Evolutionary conservation across 306 rosid species (phyloP), one percentile per base, ranked within the genome.

Genomic region (Prunus mume): DNA sequence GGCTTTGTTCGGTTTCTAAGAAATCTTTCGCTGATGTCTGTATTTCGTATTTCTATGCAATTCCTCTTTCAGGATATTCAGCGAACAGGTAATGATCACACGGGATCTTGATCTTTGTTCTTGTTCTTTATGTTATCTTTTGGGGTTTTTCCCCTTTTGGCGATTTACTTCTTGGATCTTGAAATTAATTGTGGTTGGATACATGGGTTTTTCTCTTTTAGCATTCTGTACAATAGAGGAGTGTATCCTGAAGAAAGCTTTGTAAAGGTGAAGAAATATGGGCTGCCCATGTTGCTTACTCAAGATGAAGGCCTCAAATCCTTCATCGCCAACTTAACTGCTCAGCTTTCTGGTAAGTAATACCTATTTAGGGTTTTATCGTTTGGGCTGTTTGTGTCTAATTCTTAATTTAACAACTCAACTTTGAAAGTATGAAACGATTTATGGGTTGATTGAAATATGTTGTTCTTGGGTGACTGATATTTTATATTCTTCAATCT

Each of bases 231-330:
- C 76, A 93, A 93, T 66, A 91, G 98, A 4, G 98, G 91, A 79
- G 93, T 95, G 64, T 96, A 96, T 86, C 98, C 99, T 19, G 99
- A 96, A 76, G 99, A 96, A 71, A 91, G 97, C 63, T 96, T 92
- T 84, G 92, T 32, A 49, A 96, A 90, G 79, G 93, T 96, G 67
- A 96, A 96, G 91, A 96, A 96, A 80, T 96, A 92, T 78, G 99
- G 99, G 15, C 93, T 92, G 38, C 99, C 99, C 0, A 86, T 92
- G 98, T 78, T 96, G 87, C 98, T 96, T 69, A 92, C 99, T 71
- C 89, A 92, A 80, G 98, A 96, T 38, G 96, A 92, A 79, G 98
- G 93, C 65, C 93, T 96, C 72, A 92, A 92, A 65, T 80, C 97
- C 76, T 92, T 96, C 73, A 76, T 96, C 54, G 68, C 98, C 77